These are phyloP conservation scores for Magnaporthiopsis incrustans DNA, from an alignment of 2,329 filamentous ascomycete species.

Conservation along the genomic window DNA sequence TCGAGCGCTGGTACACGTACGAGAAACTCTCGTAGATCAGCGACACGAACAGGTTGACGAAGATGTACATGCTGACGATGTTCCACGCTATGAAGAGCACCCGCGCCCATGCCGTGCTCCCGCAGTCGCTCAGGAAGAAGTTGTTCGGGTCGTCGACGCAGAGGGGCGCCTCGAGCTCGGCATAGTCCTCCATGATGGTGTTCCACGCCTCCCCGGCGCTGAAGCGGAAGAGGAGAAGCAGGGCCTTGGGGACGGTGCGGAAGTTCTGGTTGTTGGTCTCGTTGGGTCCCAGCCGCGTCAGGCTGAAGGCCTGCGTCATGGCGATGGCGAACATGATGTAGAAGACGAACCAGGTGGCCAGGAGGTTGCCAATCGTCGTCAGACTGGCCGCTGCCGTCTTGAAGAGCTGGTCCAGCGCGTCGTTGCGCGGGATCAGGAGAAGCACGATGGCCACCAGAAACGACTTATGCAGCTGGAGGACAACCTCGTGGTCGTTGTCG, in stretches of 20 bases:
- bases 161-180: conserved; percentile 66
- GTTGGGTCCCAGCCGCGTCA: conserved; percentile 74
- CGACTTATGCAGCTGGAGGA: conserved; percentile 82
- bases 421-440: conserved; percentile 89
- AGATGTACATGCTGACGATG: conserved; percentile 99
- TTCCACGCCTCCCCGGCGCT: conserved; percentile 97
- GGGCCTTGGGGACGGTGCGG: conserved; percentile 83
- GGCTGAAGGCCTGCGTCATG: conserved; percentile 87
- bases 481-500: conserved; percentile 45
- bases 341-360: conserved; percentile 95
- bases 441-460: conserved; percentile 87
- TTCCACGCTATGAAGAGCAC: conserved; percentile 95
- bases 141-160: conserved; percentile 60
- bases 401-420: conserved; percentile 95
- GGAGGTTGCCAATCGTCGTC: conserved; percentile 78
- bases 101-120: conserved; percentile 81
- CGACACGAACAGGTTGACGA: conserved; percentile 95
- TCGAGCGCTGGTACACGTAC: conserved; percentile 96
- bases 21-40: conserved; percentile 99
- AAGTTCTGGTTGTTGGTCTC: conserved; percentile 82
- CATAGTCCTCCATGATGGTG: conserved; percentile 91
- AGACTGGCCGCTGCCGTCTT: conserved; percentile 95
- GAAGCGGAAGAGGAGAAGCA: conserved; percentile 88
- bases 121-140: conserved; percentile 88
- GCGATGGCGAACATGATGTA: conserved; percentile 97